Base-by-base conservation (phyloP, 176 grass and related monocot genomes). In the Juncus inflexus region DNA sequence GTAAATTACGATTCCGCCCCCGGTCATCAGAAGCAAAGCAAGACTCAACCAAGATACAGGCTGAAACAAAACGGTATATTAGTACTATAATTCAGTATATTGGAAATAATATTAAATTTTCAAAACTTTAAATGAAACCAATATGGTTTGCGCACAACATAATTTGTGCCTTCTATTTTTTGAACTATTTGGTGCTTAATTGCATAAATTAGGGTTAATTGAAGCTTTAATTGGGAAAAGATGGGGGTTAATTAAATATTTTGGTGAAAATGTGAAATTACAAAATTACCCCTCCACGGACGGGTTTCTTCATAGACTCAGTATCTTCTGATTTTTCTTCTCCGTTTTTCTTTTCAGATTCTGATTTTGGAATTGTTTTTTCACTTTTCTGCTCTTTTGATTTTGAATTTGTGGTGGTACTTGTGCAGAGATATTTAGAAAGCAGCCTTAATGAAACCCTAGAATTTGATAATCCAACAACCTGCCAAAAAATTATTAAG, bases 1-100 rank as follows among this genome's bases (percentile, higher is more conserved):
- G 78, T 86, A 90, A 59, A 86, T 12, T 14, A 82, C 36, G 15
- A 99, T 82, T 42, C 83, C 83, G 66, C 85, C 94, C 43, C 94
- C 94, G 50, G 94, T 99, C 41, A 83, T 15, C 9, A 92, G 69
- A 50, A 99, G 85, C 61, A 99, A 85, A 49, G 85, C 28, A 78
- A 92, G 87, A 50, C 85, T 92, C 47, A 99, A 39, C 94, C 88
- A 99, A 2, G 88, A 86, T 12, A 99, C 80, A 5, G 78, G 88
- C 88, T 92, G 79, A 83, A 61, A 16, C 7, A 73, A 78, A 65
- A 47, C 2, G 43, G 43, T 9, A 47, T 47, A 47, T 6, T 47
- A 9, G 9, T 5, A 47, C 43, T 2, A 6, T 47, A 47, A 47
- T 47, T 47, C 9, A 47, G 2, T 47, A 47, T 47, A 47, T 47